These are phyloP conservation scores for Nectriaceae sp. DNA, from an alignment of 2,329 filamentous ascomycete genomes.

Conservation along the genomic window DNA sequence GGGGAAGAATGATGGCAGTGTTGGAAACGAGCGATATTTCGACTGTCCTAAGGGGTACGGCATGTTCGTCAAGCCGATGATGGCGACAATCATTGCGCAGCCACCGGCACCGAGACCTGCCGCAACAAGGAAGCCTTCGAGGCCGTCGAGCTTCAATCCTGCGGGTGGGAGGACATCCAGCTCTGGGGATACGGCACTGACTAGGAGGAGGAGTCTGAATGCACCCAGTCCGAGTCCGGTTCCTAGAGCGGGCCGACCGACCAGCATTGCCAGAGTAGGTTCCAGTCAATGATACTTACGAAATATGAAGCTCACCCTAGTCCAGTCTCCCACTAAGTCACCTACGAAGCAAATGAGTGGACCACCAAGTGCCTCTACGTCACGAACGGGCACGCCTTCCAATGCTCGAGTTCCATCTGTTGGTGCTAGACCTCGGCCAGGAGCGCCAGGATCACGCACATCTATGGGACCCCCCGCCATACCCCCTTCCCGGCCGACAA, in stretches of 20 bases:
- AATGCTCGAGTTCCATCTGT: constrained; percentile 50
- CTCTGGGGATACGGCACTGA: constrained; percentile 53
- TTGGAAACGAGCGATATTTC: constrained; percentile 87
- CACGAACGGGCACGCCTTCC: constrained; percentile 66
- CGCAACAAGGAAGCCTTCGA: constrained; percentile 40
- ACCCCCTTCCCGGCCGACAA: constrained; percentile 44
- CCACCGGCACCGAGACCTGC: constrained; percentile 41
- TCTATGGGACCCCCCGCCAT: constrained; percentile 69
- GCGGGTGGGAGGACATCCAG: constrained; percentile 42
- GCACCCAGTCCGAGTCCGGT: constrained; percentile 72
- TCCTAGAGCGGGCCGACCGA: constrained; percentile 55
- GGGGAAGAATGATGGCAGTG: constrained; percentile 93
- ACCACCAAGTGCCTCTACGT: constrained; percentile 59
- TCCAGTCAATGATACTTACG: background rate
- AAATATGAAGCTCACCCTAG: constrained; percentile 17
- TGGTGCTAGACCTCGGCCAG: constrained; percentile 54
- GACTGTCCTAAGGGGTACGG: constrained; percentile 74
- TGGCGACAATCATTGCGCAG: constrained; percentile 61
- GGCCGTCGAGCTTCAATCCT: constrained; percentile 53
- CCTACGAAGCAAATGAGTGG: constrained; percentile 71
- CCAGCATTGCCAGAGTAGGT: constrained; percentile 59
- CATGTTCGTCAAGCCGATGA: constrained; percentile 82
- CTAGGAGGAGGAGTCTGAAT: constrained; percentile 69
- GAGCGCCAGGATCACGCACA: constrained; percentile 54
- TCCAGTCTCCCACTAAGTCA: constrained; percentile 74